These are phyloP conservation scores for Triangularia setosa DNA, from an alignment of 2,329 filamentous ascomycete genomes.

Conservation along the genomic window DNA sequence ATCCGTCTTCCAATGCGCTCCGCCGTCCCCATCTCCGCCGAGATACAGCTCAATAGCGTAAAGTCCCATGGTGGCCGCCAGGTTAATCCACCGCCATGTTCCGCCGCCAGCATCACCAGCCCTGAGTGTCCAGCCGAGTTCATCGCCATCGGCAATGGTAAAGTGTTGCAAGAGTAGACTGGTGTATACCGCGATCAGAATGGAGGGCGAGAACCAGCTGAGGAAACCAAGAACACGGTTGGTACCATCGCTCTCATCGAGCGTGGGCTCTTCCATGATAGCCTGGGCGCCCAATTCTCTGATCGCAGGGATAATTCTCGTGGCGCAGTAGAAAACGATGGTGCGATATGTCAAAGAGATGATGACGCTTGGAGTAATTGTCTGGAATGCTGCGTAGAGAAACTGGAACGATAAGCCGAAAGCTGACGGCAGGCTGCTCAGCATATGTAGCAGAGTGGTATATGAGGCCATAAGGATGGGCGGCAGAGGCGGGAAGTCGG, in stretches of 20 bases:
- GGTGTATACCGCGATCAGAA: conserved; percentile 93
- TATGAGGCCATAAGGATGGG: conserved; percentile 99
- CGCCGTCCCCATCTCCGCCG: conserved; percentile 73
- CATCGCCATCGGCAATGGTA: conserved; percentile 62
- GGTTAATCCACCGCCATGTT: conserved; percentile 89
- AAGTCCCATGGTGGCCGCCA: conserved; percentile 80
- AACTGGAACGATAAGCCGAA: conserved; percentile 82
- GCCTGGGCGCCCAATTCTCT: conserved; percentile 80
- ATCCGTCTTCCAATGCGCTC: conserved; percentile 89
- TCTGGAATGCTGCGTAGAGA: conserved; percentile 86
- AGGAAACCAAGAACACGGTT: conserved; percentile 76
- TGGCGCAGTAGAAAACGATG: conserved; percentile 92
- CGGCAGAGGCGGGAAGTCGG: conserved; percentile 93
- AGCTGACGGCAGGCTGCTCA: conserved; percentile 78
- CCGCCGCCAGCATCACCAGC: conserved; percentile 80
- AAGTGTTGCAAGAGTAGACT: conserved; percentile 95
- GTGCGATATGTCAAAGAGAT: conserved; percentile 92
- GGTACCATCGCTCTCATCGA: conserved; percentile 82
- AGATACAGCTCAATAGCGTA: conserved; percentile 90
- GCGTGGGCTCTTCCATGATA: conserved; percentile 75
- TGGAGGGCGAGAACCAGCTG: conserved; percentile 91
- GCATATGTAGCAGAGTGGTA: conserved; percentile 79
- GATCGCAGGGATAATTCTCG: conserved; percentile 91
- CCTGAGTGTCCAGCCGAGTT: conserved; percentile 74
- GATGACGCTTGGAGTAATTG: conserved; percentile 91